Base-by-base conservation (phyloP, 2,329 filamentous ascomycete species). In the Ascomycota sp. region DNA sequence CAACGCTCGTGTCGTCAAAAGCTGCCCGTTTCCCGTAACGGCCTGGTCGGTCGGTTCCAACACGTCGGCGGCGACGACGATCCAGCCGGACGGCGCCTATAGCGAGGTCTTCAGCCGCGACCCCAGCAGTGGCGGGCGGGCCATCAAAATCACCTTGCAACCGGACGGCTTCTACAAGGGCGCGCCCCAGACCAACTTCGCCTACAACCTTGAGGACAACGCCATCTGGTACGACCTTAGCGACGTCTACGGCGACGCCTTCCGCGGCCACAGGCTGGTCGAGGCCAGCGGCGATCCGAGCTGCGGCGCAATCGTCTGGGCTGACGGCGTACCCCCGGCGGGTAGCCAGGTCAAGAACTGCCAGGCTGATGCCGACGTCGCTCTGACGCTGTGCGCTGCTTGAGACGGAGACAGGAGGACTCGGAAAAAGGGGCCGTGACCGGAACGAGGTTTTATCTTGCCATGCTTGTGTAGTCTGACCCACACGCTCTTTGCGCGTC, bases 211-310 rank as follows among this genome's bases (percentile, higher is more conserved):
- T 21, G 46, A 52, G 29, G 39, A 38, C 31, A 34, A 25, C 30
- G 35, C 34, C 5, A 33, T 57, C 30, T 57, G 48, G 48, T 57
- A 56, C 33, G 55, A 57, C 34, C 39, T 57, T 17, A 50, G 43
- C 39, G 44, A 47, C 34, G 47, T 55, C 11, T 57, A 56, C 28
- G 55, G 55, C n/a, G 45, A 55, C 31, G 38, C 46, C 4, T 55
- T 57, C 17, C 31, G 28, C 9, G 50, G 51, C 7, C 34, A 41
- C 28, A 51, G 47, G 40, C 15, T 57, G 7, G 41, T 40, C 5
- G 41, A 45, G 8, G 37, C 38, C 8, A 50, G 48, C 33, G 38
- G 38, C 23, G 36, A 49, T 23, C 23, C 32, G 5, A 37, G 34
- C 2, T 57, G 55, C 41, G 44, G 45, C 1, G 30, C 37, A 4